Conservation (phyloP, 306 rosid species). For the Glycyrrhiza uralensis region DNA sequence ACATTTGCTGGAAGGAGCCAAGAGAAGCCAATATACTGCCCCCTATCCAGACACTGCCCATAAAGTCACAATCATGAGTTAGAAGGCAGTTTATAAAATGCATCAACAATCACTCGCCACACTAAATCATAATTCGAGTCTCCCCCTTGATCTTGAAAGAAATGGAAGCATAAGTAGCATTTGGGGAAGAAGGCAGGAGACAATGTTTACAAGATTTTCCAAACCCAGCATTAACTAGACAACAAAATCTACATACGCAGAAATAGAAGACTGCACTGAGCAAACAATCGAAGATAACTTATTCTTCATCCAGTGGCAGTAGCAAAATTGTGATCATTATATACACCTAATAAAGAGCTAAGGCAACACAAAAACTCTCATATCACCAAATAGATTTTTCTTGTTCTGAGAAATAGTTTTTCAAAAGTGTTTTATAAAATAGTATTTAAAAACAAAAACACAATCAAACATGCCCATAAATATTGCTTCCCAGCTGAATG, state of each 20-base stretch:
- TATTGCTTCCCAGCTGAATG: not conserved
- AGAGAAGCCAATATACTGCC: constrained; percentile 99
- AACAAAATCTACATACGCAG: not conserved
- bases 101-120: constrained; percentile 15
- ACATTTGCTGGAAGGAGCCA: constrained; percentile 91
- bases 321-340: not conserved
- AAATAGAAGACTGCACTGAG: not conserved
- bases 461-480: not conserved
- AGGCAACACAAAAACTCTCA: not conserved
- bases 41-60: constrained; percentile 94
- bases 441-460: not conserved
- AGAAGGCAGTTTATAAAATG: not conserved
- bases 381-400: not conserved
- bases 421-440: not conserved
- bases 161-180: not conserved
- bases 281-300: not conserved
- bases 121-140: constrained; percentile 28
- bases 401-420: not conserved
- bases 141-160: not conserved
- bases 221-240: not conserved
- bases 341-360: not conserved
- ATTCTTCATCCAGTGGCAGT: not conserved
- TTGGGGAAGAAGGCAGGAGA: not conserved
- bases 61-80: constrained; percentile 18
- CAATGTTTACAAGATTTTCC: not conserved